A percentile compares a stretch with the other conserved stretches of the same genome.
phyloP scores from a whole-genome alignment of 1,284 basidiomycete genomes.

The Amylostereum chailletii region DNA sequence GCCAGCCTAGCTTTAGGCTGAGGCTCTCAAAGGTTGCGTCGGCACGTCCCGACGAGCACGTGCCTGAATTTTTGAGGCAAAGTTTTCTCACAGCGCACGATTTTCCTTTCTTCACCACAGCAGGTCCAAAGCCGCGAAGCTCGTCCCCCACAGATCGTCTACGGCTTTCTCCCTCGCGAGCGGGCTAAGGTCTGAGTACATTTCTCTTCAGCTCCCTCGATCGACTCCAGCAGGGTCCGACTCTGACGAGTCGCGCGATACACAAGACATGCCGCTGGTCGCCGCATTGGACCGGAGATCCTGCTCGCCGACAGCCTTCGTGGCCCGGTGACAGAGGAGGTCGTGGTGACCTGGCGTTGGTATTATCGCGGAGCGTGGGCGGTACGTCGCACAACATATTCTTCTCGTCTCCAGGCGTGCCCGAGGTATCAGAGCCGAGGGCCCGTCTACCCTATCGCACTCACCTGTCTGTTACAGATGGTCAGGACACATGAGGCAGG shows the following conservation, averaged over 20 bases:
- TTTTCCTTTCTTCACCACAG: constrained; percentile 13
- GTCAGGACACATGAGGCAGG: too few relatives aligned
- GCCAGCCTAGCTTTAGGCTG: too few relatives aligned
- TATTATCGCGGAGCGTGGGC: constrained; percentile 24
- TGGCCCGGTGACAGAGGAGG: constrained; percentile 9
- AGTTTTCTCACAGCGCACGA: neutral
- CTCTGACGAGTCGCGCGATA: constrained; percentile 35
- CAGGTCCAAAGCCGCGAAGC: constrained; percentile 46
- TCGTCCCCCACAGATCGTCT: constrained; percentile 34
- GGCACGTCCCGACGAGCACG: too few relatives aligned
- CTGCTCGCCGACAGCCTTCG: constrained; percentile 9
- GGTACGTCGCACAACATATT: constrained; percentile 1
- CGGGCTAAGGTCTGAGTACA: constrained; percentile 57
- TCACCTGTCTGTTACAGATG: too few relatives aligned
- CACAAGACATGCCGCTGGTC: constrained; percentile 36
- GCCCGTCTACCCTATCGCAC: too few relatives aligned
- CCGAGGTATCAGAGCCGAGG: neutral
- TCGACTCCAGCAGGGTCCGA: constrained; percentile 42
- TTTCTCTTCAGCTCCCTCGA: constrained; percentile 30
- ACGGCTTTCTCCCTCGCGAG: constrained; percentile 32
- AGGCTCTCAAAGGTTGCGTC: too few relatives aligned
- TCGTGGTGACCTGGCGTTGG: constrained; percentile 15
- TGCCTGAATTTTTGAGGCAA: too few relatives aligned
- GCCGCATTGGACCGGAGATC: constrained; percentile 21
- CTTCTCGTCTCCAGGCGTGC: neutral